Evolutionary conservation across 345 rosid species (phyloP), one percentile per base, ranked within the genome.

Genomic region (Trapa incisa): DNA sequence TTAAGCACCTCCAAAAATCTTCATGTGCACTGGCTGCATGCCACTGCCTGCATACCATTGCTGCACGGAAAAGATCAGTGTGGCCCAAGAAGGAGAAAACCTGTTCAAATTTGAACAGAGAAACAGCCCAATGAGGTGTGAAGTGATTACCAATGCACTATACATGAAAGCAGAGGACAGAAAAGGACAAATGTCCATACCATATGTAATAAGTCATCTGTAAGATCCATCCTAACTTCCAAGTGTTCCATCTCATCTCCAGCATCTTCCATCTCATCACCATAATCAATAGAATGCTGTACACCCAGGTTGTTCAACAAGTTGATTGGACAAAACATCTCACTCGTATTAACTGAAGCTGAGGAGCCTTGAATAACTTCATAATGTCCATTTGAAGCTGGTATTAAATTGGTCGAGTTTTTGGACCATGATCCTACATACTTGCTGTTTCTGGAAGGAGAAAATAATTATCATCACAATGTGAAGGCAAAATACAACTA

Each of bases 41-140:
- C 97, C 99, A 94, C 84, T 89, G 96, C 72, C 86, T 80, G 79
- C 99, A 91, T 45, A 91, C 99, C 79, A 84, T 80, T 53, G 96
- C 97, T 68, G 96, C 89, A 65, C 84, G 86, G 70, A 96, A 89
- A 53, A 94, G 91, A 80, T 83, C 84, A 65, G 72, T 63, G 54
- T 79, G 87, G 72, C 83, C 85, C 85, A 94, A 82, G 82, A 91
- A 89, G n/a, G 97, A 89, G 80, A 94, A 94, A 57, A 94, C 99
- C 99, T 94, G 84, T 22, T 22, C 29, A 22, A 22, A 22, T 22
- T 22, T 22, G 29, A 22, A 22, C 29, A 22, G 29, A 22, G 29
- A 22, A 22, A 22, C 29, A 22, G 29, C 29, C 29, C 29, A 22
- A 22, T 22, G 29, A 22, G 29, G 29, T 22, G 29, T 22, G 29